Conservation (phyloP, 2,329 filamentous ascomycete genomes). For the Ophiostoma ulmi region DNA sequence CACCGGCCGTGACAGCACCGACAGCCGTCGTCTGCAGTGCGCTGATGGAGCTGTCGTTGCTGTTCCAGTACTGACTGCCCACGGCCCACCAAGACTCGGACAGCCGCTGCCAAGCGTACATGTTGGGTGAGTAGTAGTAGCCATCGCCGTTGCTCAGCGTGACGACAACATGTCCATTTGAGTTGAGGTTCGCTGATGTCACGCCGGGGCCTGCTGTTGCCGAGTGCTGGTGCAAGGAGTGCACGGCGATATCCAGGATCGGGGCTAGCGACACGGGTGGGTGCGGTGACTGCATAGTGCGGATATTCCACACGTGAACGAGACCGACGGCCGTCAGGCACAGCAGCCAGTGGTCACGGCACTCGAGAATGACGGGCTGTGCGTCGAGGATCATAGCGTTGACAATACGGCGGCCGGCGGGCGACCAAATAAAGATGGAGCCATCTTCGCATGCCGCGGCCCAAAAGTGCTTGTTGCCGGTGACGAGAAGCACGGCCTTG, state of each 20-base stretch:
- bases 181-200: constrained; percentile 87
- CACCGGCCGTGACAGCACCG: constrained; percentile 50
- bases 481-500: constrained; percentile 78
- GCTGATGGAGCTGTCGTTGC: constrained; percentile 82
- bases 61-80: constrained; percentile 98
- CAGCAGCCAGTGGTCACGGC: constrained; percentile 80
- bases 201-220: constrained; percentile 75
- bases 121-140: constrained; percentile 76
- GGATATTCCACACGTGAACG: constrained; percentile 91
- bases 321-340: constrained; percentile 84
- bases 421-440: constrained; percentile 84
- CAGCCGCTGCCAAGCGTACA: constrained; percentile 92
- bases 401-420: constrained; percentile 77
- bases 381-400: constrained; percentile 84
- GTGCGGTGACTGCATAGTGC: constrained; percentile 75
- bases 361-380: constrained; percentile 90
- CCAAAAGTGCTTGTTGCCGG: constrained; percentile 88
- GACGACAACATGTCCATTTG: constrained; percentile 78
- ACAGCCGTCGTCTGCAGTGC: constrained; percentile 69
- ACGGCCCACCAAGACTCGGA: constrained; percentile 98
- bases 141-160: constrained; percentile 92
- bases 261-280: constrained; percentile 85
- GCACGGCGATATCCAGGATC: constrained; percentile 78
- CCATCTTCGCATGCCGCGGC: constrained; percentile 90
- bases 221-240: constrained; percentile 68